Conservation (phyloP, 2,329 filamentous ascomycete species). For the Xylaria hypoxylon region DNA sequence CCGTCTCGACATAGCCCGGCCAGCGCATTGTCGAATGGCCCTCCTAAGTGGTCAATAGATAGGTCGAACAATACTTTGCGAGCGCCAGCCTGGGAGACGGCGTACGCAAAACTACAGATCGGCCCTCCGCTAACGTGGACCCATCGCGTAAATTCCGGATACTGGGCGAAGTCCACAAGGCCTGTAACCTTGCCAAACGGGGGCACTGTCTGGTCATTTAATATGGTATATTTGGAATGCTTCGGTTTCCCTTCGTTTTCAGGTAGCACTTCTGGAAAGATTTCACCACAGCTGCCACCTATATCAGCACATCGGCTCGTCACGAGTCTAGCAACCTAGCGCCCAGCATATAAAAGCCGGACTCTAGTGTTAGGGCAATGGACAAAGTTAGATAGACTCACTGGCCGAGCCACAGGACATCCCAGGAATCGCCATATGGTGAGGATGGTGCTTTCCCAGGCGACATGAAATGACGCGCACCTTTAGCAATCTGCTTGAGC, state of each 20-base stretch:
- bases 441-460: slow-evolving; percentile 36
- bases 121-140: slow-evolving; percentile 45
- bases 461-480: slow-evolving; percentile 49
- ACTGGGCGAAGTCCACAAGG: slow-evolving; percentile 39
- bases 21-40: slow-evolving; percentile 51
- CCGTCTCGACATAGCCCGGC: slow-evolving; percentile 49
- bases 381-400: neutral
- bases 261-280: slow-evolving; percentile 46
- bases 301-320: neutral
- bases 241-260: slow-evolving; percentile 45
- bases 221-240: slow-evolving; percentile 45
- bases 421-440: slow-evolving; percentile 47
- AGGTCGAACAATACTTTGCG: slow-evolving; percentile 49
- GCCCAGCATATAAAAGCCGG: neutral
- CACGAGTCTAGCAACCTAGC: neutral
- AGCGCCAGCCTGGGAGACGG: slow-evolving; percentile 46
- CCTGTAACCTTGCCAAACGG: slow-evolving; percentile 44
- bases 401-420: slow-evolving; percentile 49
- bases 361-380: neutral
- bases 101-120: slow-evolving; percentile 50
- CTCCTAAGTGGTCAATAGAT: slow-evolving; percentile 48
- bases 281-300: slow-evolving; percentile 41
- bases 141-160: slow-evolving; percentile 43
- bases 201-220: slow-evolving; percentile 46
- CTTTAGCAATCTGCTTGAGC: slow-evolving; percentile 48